phyloP scores from a whole-genome alignment of 2,329 filamentous ascomycete genomes.

The Hypomyces rosellus region DNA sequence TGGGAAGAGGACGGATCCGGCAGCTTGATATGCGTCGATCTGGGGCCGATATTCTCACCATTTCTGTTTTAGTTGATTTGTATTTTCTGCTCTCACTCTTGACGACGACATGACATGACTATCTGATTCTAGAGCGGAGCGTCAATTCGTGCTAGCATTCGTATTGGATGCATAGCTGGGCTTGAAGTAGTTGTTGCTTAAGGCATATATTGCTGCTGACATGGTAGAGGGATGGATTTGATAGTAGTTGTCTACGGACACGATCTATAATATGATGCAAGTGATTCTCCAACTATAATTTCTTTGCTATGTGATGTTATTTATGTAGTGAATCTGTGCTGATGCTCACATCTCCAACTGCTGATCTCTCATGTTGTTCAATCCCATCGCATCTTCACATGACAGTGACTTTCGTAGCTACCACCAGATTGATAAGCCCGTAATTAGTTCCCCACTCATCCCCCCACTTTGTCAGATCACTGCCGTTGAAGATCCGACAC shows the following conservation, averaged over 20 bases:
- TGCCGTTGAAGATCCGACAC: too few species aligned
- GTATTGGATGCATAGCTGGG: conserved; percentile 6
- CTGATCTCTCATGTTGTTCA: too few species aligned
- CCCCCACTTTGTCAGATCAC: too few species aligned
- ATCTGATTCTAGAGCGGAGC: conserved; percentile 16
- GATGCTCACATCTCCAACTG: too few species aligned
- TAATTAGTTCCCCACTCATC: too few species aligned
- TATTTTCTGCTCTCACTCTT: conserved; percentile 9
- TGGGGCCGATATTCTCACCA: neutral
- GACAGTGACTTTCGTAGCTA: too few species aligned
- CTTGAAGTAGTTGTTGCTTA: neutral
- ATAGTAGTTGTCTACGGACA: conserved; percentile 2
- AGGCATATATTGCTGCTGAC: too few species aligned
- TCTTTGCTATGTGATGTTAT: too few species aligned
- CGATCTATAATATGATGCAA: neutral
- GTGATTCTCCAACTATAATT: too few species aligned
- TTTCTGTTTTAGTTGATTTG: conserved; percentile 6
- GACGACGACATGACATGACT: conserved; percentile 17
- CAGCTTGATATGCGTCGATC: neutral
- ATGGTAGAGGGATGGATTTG: neutral
- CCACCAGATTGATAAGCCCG: too few species aligned
- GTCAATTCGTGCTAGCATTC: conserved; percentile 5
- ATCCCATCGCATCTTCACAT: too few species aligned
- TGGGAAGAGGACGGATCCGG: neutral
- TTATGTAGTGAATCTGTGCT: too few species aligned